These are phyloP conservation scores for Moesziomyces sp. DNA, from an alignment of 1,284 basidiomycete species.

Conservation along the genomic window DNA sequence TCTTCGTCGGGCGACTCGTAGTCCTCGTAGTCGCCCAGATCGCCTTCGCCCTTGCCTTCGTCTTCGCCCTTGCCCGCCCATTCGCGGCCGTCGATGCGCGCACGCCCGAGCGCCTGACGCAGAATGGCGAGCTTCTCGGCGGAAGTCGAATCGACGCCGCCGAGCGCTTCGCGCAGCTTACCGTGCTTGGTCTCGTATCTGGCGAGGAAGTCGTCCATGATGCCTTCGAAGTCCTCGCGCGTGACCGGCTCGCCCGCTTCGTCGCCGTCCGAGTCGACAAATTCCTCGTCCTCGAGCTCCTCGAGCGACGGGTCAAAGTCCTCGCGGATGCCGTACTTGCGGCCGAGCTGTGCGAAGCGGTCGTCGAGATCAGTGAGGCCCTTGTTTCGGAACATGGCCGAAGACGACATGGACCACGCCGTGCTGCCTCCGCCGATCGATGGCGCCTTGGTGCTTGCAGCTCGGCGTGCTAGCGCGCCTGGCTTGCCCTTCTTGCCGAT, in stretches of 20 bases:
- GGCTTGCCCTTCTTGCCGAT: conserved; percentile 57
- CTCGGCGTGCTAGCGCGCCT: conserved; percentile 60
- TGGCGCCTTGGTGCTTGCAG: conserved; percentile 55
- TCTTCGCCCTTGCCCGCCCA: conserved; percentile 40
- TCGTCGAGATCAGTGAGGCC: conserved; percentile 89
- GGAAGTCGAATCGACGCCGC: conserved; percentile 67
- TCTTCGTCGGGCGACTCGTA: conserved; percentile 75
- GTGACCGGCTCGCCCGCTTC: conserved; percentile 77
- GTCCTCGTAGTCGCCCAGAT: conserved; percentile 80
- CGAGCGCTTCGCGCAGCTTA: conserved; percentile 76
- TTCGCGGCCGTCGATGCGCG: conserved; percentile 48
- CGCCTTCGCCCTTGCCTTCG: conserved; percentile 70
- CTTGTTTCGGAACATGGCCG: conserved; percentile 92
- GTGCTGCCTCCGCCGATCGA: conserved; percentile 60
- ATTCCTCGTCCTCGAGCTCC: conserved; percentile 75
- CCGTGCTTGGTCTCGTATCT: conserved; percentile 89
- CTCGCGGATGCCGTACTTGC: conserved; percentile 44
- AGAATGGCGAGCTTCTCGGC: conserved; percentile 75
- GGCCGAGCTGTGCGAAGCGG: conserved; percentile 85
- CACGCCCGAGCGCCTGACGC: conserved; percentile 56
- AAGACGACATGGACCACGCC: conserved; percentile 82
- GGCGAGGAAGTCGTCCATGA: conserved; percentile 93
- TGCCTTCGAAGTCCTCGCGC: conserved; percentile 85
- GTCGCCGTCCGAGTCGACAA: conserved; percentile 60
- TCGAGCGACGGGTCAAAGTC: conserved; percentile 76